Percentiles rank a stretch among this genome's conserved stretches.
These are phyloP conservation scores for Beauveria brongniartii DNA, from an alignment of 2,329 filamentous ascomycete genomes.

Conservation along the genomic window DNA sequence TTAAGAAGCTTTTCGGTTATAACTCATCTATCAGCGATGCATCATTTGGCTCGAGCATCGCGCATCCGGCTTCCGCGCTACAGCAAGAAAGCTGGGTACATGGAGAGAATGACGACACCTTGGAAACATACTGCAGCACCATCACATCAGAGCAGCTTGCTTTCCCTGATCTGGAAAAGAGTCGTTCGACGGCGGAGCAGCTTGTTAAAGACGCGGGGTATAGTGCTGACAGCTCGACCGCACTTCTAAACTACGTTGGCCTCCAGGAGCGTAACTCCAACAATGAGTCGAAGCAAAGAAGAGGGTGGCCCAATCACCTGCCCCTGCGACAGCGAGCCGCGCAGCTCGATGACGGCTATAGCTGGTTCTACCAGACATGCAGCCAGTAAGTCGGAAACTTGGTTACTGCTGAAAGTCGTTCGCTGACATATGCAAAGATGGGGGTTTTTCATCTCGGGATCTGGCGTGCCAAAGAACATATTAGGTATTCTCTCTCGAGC, in stretches of 20 bases:
- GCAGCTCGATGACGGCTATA: constrained; percentile 18
- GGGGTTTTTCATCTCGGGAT: constrained; percentile 72
- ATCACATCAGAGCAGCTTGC: constrained; percentile 33
- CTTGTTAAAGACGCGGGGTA: constrained; percentile 36
- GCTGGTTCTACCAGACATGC: constrained; percentile 48
- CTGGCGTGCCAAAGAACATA: constrained; percentile 53
- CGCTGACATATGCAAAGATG: constrained; percentile 39
- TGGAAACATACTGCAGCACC: constrained; percentile 41
- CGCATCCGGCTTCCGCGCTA: constrained; percentile 32
- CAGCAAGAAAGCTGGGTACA: constrained; percentile 49
- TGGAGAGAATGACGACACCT: constrained; percentile 28
- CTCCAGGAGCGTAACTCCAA: background rate
- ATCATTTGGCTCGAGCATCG: constrained; percentile 36
- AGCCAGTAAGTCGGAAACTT: constrained; percentile 34
- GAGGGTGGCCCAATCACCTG: background rate
- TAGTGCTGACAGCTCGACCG: constrained; percentile 28
- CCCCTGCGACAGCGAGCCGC: background rate
- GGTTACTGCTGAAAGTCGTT: background rate
- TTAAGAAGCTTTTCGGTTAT: constrained; percentile 28
- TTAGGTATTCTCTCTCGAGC: constrained; percentile 65
- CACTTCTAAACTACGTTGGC: constrained; percentile 46
- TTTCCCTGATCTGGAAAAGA: constrained; percentile 31
- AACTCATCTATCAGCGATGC: constrained; percentile 18
- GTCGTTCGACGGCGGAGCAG: constrained; percentile 26
- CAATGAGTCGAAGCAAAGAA: background rate